These are phyloP conservation scores for Aspergillus melleus DNA, from an alignment of 2,329 filamentous ascomycete species.

Conservation along the genomic window DNA sequence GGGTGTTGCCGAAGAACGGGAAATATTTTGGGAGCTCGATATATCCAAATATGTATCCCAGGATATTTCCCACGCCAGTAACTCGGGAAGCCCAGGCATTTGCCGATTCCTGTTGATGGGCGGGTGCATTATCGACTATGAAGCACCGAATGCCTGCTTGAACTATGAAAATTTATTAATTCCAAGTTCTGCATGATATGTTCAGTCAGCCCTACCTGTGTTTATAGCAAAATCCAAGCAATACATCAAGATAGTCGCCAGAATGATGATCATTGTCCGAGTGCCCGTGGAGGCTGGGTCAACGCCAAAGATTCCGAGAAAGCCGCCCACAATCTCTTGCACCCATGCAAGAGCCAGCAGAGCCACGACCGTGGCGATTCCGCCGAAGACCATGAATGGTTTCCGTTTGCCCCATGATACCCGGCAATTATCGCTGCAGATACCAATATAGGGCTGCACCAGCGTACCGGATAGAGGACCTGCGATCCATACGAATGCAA, in stretches of 20 bases:
- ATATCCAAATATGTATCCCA: constrained; percentile 86
- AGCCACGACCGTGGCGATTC: constrained; percentile 64
- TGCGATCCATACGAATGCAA: constrained; percentile 83
- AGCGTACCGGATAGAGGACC: constrained; percentile 75
- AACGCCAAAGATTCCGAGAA: constrained; percentile 70
- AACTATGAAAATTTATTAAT: constrained; percentile 50
- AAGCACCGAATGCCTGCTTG: constrained; percentile 90
- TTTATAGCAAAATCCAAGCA: constrained; percentile 94
- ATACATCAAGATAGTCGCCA: constrained; percentile 85
- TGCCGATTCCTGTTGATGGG: constrained; percentile 88
- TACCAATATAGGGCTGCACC: constrained; percentile 80
- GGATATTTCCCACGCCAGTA: constrained; percentile 83
- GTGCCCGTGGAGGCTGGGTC: constrained; percentile 65
- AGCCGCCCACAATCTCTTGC: constrained; percentile 67
- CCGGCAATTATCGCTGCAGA: constrained; percentile 76
- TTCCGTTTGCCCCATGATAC: constrained; percentile 74
- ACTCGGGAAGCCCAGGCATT: constrained; percentile 93
- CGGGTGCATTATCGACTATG: constrained; percentile 88
- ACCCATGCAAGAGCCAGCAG: constrained; percentile 74
- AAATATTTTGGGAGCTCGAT: constrained; percentile 72
- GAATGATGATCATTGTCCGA: constrained; percentile 67
- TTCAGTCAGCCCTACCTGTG: constrained; percentile 57
- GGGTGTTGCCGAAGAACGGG: constrained; percentile 79
- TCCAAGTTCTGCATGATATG: no score
- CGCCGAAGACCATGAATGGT: constrained; percentile 75